Percentiles rank a stretch among this genome's conserved stretches.
These are phyloP conservation scores for Cocos nucifera DNA, from an alignment of 176 grass and related monocot genomes.

Conservation along the genomic window DNA sequence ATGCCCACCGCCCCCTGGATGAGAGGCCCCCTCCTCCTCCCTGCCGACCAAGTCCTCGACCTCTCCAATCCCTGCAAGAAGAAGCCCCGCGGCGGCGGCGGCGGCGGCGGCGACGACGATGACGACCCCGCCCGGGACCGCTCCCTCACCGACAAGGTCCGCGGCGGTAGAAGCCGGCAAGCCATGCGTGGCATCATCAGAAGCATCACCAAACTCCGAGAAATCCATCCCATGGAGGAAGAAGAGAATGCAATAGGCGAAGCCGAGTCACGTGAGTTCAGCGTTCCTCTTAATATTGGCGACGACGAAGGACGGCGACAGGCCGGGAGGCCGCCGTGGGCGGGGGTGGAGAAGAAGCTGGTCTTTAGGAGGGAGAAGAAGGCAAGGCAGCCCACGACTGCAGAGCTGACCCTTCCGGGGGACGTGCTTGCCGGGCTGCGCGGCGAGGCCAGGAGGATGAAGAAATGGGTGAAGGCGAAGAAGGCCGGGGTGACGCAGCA, in stretches of 20 bases:
- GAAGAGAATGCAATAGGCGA: not conserved
- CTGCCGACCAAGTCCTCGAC: conserved; percentile 6
- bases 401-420: conserved; percentile 26
- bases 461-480: conserved; percentile 41
- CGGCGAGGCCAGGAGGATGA: conserved; percentile 23
- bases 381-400: conserved; percentile 24
- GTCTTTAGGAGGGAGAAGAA: conserved; percentile 56
- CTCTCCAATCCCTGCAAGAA: conserved; percentile 2
- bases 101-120: not conserved
- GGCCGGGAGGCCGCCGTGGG: conserved; percentile 33
- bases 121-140: not conserved
- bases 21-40: not conserved
- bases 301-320: not conserved
- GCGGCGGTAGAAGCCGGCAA: conserved; percentile 37
- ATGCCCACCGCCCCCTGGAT: conserved; percentile 13
- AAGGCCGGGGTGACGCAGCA: conserved; percentile 51
- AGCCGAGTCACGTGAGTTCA: conserved; percentile 5
- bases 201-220: conserved; percentile 39
- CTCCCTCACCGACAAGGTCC: conserved; percentile 40
- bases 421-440: conserved; percentile 35
- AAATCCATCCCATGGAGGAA: conserved; percentile 9
- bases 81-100: not conserved
- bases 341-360: conserved; percentile 29
- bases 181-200: conserved; percentile 55
- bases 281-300: conserved; percentile 19